Evolutionary conservation across 192 early-diverging fungal genomes (phyloP).

Genomic region (Lobosporangium transversale): DNA sequence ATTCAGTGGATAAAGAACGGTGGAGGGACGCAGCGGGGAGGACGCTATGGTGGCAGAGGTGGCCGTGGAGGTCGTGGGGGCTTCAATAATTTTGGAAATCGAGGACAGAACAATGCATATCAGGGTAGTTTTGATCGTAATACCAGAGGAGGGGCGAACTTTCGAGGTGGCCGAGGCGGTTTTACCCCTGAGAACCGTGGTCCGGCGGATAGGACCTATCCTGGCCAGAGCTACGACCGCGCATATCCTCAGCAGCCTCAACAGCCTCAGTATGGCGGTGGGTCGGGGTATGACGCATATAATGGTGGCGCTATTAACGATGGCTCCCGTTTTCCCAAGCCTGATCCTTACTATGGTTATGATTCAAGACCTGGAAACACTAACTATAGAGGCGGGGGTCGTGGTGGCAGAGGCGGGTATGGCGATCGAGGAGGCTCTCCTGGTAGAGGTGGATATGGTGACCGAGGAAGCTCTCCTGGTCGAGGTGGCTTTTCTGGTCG

Average conservation of each 20-base stretch:
- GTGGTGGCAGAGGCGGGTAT: conserved; percentile 40
- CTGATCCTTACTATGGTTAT: conserved; percentile 43
- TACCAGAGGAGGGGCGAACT: conserved; percentile 30
- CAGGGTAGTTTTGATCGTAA: conserved; percentile 39
- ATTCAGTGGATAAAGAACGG: conserved; percentile 57
- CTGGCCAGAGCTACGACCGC: conserved; percentile 46
- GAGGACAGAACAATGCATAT: conserved; percentile 44
- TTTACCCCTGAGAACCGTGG: conserved; percentile 49
- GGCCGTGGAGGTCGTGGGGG: conserved; percentile 39
- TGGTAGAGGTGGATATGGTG: conserved; percentile 31
- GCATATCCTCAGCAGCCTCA: conserved; percentile 26
- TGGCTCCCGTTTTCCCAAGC: conserved; percentile 36
- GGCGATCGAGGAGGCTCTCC: conserved; percentile 34
- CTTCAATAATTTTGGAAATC: conserved; percentile 26
- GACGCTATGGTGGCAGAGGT: conserved; percentile 49
- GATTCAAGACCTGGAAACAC: conserved; percentile 47
- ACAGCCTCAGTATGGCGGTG: too few species aligned
- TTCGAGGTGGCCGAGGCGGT: conserved; percentile 32
- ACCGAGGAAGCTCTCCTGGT: conserved; percentile 29
- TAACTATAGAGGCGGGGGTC: conserved; percentile 29
- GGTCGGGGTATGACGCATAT: conserved; percentile 38
- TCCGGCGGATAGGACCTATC: conserved; percentile 30
- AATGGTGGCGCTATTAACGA: conserved; percentile 25
- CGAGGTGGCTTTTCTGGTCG: conserved; percentile 34
- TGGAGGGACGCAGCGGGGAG: conserved; percentile 53